Evolutionary conservation across 1,284 basidiomycete genomes (phyloP).

Genomic region (Ceratobasidium sp.): DNA sequence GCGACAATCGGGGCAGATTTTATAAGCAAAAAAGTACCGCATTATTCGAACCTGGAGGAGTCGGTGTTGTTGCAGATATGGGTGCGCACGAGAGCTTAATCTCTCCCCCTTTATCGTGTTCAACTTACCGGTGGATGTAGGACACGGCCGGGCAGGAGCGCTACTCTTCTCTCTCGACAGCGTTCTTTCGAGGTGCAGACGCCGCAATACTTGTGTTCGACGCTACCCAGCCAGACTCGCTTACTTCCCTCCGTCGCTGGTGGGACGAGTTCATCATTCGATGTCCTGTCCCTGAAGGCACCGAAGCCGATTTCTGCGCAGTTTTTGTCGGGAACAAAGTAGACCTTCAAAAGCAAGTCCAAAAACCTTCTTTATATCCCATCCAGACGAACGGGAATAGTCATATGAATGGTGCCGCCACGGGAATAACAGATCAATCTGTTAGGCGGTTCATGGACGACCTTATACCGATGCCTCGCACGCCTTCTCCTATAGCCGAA

Average conservation of each 20-base stretch:
- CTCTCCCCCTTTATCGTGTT: constrained; percentile 46
- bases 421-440: constrained; percentile 57
- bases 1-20: constrained; percentile 90
- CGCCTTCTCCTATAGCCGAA: constrained; percentile 1
- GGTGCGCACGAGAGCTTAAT: constrained; percentile 62
- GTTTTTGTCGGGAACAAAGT: constrained; percentile 85
- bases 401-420: constrained; percentile 46
- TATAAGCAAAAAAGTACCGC: constrained; percentile 76
- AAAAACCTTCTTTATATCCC: constrained; percentile 28
- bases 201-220: constrained; percentile 86
- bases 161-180: constrained; percentile 81
- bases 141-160: constrained; percentile 87
- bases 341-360: constrained; percentile 68
- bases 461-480: constrained; percentile 65
- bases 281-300: constrained; percentile 72
- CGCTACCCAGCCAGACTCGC: constrained; percentile 72
- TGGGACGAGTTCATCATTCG: constrained; percentile 77
- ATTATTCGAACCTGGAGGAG: constrained; percentile 67
- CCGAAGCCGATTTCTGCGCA: constrained; percentile 72
- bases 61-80: constrained; percentile 80
- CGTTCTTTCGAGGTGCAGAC: constrained; percentile 86
- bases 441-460: constrained; percentile 66
- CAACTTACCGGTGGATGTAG: constrained; percentile 55
- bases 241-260: constrained; percentile 75
- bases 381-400: constrained; percentile 42